Percentiles rank a stretch among this genome's conserved stretches.
Evolutionary conservation across 2,329 filamentous ascomycete species (phyloP).

Genomic region (Fusarium protoensiforme): DNA sequence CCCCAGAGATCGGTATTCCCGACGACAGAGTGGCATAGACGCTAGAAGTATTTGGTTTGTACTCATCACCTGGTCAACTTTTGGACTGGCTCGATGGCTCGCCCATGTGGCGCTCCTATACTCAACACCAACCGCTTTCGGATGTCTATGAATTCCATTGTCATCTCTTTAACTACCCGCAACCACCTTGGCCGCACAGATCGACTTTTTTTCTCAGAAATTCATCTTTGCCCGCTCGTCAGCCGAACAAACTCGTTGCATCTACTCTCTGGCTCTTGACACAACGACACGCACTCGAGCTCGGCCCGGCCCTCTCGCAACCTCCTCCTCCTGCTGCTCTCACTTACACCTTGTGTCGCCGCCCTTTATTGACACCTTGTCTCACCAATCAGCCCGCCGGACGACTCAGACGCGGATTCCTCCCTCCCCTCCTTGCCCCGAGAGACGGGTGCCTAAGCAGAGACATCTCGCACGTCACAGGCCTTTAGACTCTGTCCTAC

Average conservation of each 20-base stretch:
- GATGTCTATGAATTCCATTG: conserved; percentile 39
- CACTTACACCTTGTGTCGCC: conserved; percentile 28
- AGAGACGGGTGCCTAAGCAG: conserved; percentile 16
- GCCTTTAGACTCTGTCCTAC: conserved; percentile 19
- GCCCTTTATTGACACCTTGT: conserved; percentile 32
- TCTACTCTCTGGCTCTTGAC: not conserved
- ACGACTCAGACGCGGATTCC: conserved; percentile 29
- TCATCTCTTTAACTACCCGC: conserved; percentile 30
- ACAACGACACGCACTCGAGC: not conserved
- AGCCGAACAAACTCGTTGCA: not conserved
- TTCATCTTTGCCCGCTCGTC: not conserved
- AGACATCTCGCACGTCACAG: conserved; percentile 32
- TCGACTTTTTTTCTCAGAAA: conserved; percentile 15
- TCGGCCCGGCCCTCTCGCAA: conserved; percentile 3
- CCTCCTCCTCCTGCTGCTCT: not conserved
- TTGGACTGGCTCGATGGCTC: conserved; percentile 22
- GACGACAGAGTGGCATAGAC: conserved; percentile 18
- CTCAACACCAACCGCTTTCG: conserved; percentile 41
- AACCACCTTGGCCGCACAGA: conserved; percentile 22
- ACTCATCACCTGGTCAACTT: conserved; percentile 38
- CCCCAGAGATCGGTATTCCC: conserved; percentile 36
- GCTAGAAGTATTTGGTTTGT: conserved; percentile 27
- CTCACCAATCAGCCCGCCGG: conserved; percentile 31
- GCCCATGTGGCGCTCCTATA: conserved; percentile 31
- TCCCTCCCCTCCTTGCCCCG: conserved; percentile 18